Base-by-base conservation (phyloP, 2,329 filamentous ascomycete species). In the Microdochium nivale region DNA sequence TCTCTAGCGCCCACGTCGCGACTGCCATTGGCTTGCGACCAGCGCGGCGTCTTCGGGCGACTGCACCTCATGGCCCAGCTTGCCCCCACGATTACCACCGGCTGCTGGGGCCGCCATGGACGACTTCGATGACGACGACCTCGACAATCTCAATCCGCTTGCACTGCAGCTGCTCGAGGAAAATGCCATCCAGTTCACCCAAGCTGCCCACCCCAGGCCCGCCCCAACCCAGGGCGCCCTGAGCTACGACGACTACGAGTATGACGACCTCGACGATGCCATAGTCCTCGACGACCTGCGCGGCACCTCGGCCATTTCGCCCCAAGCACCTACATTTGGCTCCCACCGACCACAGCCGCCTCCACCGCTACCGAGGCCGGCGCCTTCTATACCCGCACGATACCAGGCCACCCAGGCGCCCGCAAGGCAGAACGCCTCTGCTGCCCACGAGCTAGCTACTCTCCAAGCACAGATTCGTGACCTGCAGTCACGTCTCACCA, bases 81-180 rank as follows among this genome's bases (percentile, higher is more conserved):
- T 23, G 16, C 14, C 40, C 40, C 40, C 40, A 19, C 16, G 21
- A 44, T 11, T 5, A 19, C 40, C 16, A 44, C n/a, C 23, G 40
- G 40, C 40, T 44, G 21, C 40, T 24, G 40, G n/a, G 13, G 16
- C 40, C 40, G 40, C n/a, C 40, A 76, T 77, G 69, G 80, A 83
- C 68, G 77, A 80, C 55, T 85, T 82, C 62, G 80, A 75, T 53
- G 83, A 85, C 62, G 82, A 84, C 62, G 81, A 76, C 54, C 73
- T 87, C 58, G 81, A 86, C 63, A 73, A 77, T 40, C 68, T 86
- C 43, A 78, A 81, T 56, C 72, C 76, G 55, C 75, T 76, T 55
- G 72, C 72, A 47, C 69, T 86, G 3, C 73, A 80, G 58, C 80
- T 84, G 62, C 77, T 87, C 55, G 83, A 87, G 62, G 77, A 78